A percentile compares a stretch with the other conserved stretches of the same genome.
Conservation (phyloP, 2,329 filamentous ascomycete species). For the Colletotrichum plurivorum region DNA sequence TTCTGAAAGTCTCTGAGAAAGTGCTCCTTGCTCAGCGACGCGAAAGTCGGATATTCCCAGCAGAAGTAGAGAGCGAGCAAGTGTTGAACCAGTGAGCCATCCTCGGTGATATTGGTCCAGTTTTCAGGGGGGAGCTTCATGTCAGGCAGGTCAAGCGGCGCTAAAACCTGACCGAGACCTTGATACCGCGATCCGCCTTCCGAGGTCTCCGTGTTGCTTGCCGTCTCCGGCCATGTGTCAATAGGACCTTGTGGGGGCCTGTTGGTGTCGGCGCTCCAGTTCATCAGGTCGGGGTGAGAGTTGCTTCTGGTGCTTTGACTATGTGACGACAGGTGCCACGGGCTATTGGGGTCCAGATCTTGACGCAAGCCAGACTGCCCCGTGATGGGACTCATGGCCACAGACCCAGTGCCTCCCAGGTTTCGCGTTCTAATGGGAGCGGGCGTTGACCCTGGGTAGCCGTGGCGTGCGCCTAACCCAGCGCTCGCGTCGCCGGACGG, state of each 20-base stretch:
- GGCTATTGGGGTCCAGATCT: constrained; percentile 61
- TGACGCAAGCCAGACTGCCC: constrained; percentile 50
- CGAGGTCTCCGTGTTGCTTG: constrained; percentile 50
- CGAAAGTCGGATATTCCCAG: constrained; percentile 83
- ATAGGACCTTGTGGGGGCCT: constrained; percentile 60
- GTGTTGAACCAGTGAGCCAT: constrained; percentile 72
- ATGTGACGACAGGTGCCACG: constrained; percentile 63
- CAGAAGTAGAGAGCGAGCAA: constrained; percentile 79
- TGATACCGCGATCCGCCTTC: constrained; percentile 41
- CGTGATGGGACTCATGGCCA: constrained; percentile 48
- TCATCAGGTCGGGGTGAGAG: constrained; percentile 62
- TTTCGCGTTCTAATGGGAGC: constrained; percentile 42
- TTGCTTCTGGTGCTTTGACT: constrained; percentile 63
- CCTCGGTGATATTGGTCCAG: constrained; percentile 75
- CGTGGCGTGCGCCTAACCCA: constrained; percentile 45
- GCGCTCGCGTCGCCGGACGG: constrained; percentile 42
- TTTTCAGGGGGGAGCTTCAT: constrained; percentile 58
- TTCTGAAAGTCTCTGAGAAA: constrained; percentile 76
- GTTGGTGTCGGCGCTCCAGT: constrained; percentile 58
- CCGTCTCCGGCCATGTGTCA: constrained; percentile 64
- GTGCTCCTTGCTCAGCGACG: constrained; percentile 79
- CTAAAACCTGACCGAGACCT: constrained; percentile 64
- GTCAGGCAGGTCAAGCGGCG: constrained; percentile 60
- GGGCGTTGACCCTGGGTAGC: constrained; percentile 40
- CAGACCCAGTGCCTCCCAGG: constrained; percentile 27